phyloP scores from a whole-genome alignment of 805 yeast species.

The Priceomyces medius region DNA sequence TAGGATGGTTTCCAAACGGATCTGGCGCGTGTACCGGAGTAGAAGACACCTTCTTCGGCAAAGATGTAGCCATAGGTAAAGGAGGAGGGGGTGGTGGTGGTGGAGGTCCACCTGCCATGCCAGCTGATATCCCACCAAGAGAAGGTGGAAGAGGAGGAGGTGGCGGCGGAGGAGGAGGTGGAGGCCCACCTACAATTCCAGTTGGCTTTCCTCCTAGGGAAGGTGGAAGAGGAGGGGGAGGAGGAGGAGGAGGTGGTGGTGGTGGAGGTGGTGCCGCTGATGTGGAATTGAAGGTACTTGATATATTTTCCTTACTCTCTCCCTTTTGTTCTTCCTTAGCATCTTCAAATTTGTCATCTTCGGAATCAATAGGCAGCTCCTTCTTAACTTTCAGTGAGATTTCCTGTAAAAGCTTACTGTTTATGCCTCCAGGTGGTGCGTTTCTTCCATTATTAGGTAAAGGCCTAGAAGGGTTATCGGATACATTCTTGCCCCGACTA shows the following conservation, averaged over 20 bases:
- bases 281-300: constrained; percentile 14
- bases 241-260: constrained; percentile 22
- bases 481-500: constrained; percentile 41
- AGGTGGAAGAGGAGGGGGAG: constrained; percentile 18
- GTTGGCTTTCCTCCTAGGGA: constrained; percentile 8
- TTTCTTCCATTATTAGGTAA: constrained; percentile 29
- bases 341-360: constrained; percentile 16
- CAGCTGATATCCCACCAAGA: too few relatives aligned
- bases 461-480: constrained; percentile 19
- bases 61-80: constrained; percentile 19
- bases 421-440: constrained; percentile 37
- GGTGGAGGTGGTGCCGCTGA: constrained; percentile 31
- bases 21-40: constrained; percentile 17
- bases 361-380: constrained; percentile 34
- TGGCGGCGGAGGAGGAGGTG: constrained; percentile 17
- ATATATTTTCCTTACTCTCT: constrained; percentile 3
- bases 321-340: not conserved
- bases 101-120: constrained; percentile 16
- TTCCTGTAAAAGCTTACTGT: constrained; percentile 54
- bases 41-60: constrained; percentile 3
- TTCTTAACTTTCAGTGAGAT: constrained; percentile 49
- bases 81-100: constrained; percentile 32
- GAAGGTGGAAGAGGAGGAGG: constrained; percentile 17
- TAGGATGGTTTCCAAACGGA: constrained; percentile 49
- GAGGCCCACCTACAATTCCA: constrained; percentile 3